phyloP scores from a whole-genome alignment of 441 rosid genomes.

The Populus trichocarpa region DNA sequence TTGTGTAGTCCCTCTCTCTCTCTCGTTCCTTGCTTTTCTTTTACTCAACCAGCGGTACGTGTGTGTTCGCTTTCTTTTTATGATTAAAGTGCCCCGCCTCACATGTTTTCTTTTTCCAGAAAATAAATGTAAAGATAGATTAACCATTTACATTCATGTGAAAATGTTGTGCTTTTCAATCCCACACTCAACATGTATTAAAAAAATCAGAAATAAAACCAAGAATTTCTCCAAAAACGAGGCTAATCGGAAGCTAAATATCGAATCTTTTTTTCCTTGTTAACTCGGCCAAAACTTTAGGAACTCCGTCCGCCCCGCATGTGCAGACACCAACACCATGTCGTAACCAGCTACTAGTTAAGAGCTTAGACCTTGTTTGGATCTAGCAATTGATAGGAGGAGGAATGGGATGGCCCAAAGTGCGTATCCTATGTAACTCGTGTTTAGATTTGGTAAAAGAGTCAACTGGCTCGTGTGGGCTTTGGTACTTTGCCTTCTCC shows the following conservation, averaged over 20 bases:
- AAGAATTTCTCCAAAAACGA: too few relatives aligned
- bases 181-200: too few relatives aligned
- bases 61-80: constrained; percentile 32
- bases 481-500: not conserved
- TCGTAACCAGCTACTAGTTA: too few relatives aligned
- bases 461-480: constrained; percentile 12
- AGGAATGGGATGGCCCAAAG: not conserved
- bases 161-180: too few relatives aligned
- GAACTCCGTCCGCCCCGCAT: constrained; percentile 2
- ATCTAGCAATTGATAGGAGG: constrained; percentile 5
- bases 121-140: too few relatives aligned
- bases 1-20: not conserved
- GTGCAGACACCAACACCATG: constrained; percentile 5
- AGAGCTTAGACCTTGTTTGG: constrained; percentile 21
- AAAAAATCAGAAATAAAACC: too few relatives aligned
- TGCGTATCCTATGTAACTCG: constrained; percentile 39
- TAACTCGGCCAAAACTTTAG: too few relatives aligned
- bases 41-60: constrained; percentile 30
- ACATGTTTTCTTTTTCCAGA: too few relatives aligned
- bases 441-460: not conserved
- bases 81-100: constrained; percentile 25
- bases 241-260: too few relatives aligned
- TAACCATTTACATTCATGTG: too few relatives aligned
- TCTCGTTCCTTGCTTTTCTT: constrained; percentile 11
- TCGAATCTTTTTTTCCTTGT: too few relatives aligned